phyloP scores from a whole-genome alignment of 805 yeast species.

The Suhomyces sp. region DNA sequence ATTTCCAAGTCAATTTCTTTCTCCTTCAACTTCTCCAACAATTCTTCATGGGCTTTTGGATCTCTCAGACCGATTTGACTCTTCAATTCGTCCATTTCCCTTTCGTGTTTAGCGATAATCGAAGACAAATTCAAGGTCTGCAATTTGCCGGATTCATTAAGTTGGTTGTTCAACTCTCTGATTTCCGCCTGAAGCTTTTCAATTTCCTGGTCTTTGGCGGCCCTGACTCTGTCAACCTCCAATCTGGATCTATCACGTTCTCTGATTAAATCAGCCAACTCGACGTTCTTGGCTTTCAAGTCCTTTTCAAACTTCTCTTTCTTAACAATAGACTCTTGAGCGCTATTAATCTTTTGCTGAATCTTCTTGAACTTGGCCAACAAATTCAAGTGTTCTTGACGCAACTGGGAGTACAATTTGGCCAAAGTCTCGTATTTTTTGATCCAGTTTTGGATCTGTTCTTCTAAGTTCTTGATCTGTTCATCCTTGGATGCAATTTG shows the following conservation, averaged over 20 bases:
- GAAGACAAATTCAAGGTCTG: constrained; percentile 63
- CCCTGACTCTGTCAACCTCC: constrained; percentile 70
- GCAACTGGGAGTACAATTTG: constrained; percentile 81
- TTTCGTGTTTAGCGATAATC: constrained; percentile 58
- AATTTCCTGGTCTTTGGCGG: constrained; percentile 60
- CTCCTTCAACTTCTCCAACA: constrained; percentile 51
- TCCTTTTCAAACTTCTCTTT: constrained; percentile 81
- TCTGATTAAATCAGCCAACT: constrained; percentile 81
- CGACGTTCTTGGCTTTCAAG: constrained; percentile 79
- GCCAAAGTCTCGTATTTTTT: constrained; percentile 87
- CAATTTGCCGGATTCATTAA: constrained; percentile 57
- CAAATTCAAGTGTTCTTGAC: constrained; percentile 85
- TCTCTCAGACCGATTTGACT: constrained; percentile 28
- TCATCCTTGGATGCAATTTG: constrained; percentile 78
- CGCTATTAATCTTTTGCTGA: constrained; percentile 82
- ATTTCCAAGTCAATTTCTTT: constrained; percentile 79
- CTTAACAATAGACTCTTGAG: constrained; percentile 84
- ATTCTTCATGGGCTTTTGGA: constrained; percentile 20
- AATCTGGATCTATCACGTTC: constrained; percentile 87
- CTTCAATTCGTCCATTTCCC: constrained; percentile 55
- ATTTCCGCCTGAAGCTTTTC: constrained; percentile 64
- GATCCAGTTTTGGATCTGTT: constrained; percentile 76
- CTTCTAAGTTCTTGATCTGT: constrained; percentile 61
- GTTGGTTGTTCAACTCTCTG: constrained; percentile 55
- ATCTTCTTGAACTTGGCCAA: constrained; percentile 74